Evolutionary conservation across 108 stramenopile species (phyloP), one percentile per base, ranked within the genome.

Genomic region (Conticribra guillardii): DNA sequence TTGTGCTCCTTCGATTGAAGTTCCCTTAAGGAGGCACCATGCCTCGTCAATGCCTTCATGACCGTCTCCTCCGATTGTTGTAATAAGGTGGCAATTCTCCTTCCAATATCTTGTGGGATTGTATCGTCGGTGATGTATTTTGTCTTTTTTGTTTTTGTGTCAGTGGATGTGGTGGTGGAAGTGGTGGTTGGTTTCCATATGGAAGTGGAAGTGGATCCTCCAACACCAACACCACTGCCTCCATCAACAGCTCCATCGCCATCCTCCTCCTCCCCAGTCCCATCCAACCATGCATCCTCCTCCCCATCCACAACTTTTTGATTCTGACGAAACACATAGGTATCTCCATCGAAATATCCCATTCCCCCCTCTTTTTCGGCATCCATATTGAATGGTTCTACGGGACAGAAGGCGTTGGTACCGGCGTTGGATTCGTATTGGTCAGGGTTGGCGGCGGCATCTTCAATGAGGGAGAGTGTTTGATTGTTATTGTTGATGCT

Each of bases 331-430:
- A 90, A 93, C 24, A 93, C 76, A 52, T 93, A 93, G 8, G 92
- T 93, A 67, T 90, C 92, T 24, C 92, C 92, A 41, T 89, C 92
- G 67, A 93, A 93, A 61, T 84, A 93, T 30, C 92, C 92, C 54
- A 72, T 79, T 8, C 93, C 93, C 54, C 91, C 82, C n/a, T 85
- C 81, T 46, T 79, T 61, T 65, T 94, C 93, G 21, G 87, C 68
- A 29, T 88, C 72, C 88, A 94, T 89, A 59, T 94, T 85, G 76
- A 94, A 94, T 3, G 93, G 89, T 77, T 94, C 93, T 21, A 94
- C 75, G 9, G 85, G 85, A 56, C 81, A 80, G 0, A 44, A 47
- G 17, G 76, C 80, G 34, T 78, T 78, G 2, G 49, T 64, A 3
- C 75, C 70, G 2, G 76, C 80, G 49, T 81, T 77, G 0, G 71